Evolutionary conservation across 1,284 basidiomycete species (phyloP).

Genomic region (Mrakiaceae sp.): DNA sequence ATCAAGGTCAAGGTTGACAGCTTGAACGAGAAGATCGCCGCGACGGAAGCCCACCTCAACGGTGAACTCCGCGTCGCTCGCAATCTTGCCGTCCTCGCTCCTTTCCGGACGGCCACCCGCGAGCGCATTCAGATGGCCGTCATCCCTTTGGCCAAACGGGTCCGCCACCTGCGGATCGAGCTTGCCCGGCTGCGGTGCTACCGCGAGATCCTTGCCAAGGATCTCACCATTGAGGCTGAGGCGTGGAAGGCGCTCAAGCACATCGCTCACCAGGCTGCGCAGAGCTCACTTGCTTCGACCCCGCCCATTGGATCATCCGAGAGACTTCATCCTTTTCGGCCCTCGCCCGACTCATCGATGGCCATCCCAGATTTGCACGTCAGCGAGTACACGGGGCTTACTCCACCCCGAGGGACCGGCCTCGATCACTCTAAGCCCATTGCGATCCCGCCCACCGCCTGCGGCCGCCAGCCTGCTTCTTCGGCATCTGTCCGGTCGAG

Average conservation of each 20-base stretch:
- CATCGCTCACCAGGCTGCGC: constrained; percentile 14
- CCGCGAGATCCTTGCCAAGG: constrained; percentile 10
- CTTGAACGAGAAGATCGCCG: constrained; percentile 48
- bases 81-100: constrained; percentile 74
- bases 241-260: constrained; percentile 4
- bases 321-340: neutral
- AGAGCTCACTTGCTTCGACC: neutral
- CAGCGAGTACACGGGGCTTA: constrained; percentile 4
- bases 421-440: neutral
- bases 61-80: constrained; percentile 59
- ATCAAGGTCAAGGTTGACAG: constrained; percentile 46
- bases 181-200: constrained; percentile 47
- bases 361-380: constrained; percentile 4
- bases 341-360: neutral
- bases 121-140: constrained; percentile 57
- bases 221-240: constrained; percentile 7
- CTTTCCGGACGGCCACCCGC: constrained; percentile 72
- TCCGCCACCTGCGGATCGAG: constrained; percentile 59
- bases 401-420: neutral
- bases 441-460: neutral
- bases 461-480: neutral
- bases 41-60: constrained; percentile 54
- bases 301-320: neutral
- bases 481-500: neutral
- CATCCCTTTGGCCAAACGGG: constrained; percentile 51